phyloP scores from a whole-genome alignment of 306 rosid species.

The Cucurbita maxima region DNA sequence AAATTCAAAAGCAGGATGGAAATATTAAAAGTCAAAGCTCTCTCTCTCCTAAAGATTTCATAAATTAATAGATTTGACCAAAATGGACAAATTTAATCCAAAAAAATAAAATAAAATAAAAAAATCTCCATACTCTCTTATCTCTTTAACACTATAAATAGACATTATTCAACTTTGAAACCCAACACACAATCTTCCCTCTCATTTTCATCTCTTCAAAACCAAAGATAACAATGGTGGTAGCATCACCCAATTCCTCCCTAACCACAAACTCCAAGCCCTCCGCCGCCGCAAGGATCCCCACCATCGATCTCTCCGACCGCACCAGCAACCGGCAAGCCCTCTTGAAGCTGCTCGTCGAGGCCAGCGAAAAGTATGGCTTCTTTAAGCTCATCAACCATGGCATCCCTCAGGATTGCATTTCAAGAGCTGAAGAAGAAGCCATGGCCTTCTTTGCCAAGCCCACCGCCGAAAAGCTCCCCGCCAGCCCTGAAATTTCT shows the following conservation, averaged over 20 bases:
- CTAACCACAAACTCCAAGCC: background rate
- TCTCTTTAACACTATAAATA: background rate
- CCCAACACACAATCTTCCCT: background rate
- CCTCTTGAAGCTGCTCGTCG: background rate
- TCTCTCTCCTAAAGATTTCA: no score
- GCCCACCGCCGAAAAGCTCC: background rate
- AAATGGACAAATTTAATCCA: no score
- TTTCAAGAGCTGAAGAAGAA: background rate
- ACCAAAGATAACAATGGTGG: background rate
- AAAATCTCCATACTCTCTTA: background rate
- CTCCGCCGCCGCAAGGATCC: background rate
- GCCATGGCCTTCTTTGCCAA: background rate
- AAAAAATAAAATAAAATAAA: no score
- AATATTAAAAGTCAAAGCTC: no score
- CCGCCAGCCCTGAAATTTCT: background rate
- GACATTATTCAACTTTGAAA: background rate
- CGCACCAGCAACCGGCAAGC: background rate
- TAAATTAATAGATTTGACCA: no score
- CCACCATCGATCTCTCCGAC: background rate
- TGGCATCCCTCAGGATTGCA: background rate
- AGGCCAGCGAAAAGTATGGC: background rate
- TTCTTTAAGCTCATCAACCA: slow-evolving; percentile 4
- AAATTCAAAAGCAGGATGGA: no score
- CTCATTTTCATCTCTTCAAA: background rate
- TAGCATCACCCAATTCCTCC: background rate